Evolutionary conservation across 148 eudicot species (phyloP).

Genomic region (Fallopia convolvulus): DNA sequence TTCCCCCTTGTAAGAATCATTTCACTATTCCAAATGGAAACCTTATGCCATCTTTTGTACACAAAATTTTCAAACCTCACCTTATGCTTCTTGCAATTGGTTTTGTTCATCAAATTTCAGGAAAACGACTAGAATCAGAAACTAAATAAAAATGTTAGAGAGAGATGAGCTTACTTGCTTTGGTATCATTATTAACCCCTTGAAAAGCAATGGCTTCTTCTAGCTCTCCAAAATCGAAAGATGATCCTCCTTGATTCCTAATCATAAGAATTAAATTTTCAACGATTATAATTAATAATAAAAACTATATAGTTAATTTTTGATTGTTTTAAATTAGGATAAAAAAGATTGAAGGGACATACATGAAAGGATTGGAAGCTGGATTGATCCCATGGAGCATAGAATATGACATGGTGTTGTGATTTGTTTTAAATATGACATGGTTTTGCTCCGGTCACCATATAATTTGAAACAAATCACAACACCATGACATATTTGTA

Average conservation of each 20-base stretch:
- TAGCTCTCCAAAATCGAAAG: constrained; percentile 92
- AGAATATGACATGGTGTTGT: constrained; percentile 49
- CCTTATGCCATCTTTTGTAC: constrained; percentile 5
- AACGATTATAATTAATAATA: not conserved
- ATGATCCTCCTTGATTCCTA: constrained; percentile 77
- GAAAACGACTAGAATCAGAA: too few relatives aligned
- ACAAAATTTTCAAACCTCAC: not conserved
- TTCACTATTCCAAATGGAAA: constrained; percentile 46
- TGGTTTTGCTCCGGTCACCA: too few relatives aligned
- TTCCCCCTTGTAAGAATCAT: constrained; percentile 38
- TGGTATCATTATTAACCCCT: constrained; percentile 66
- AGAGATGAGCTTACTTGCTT: constrained; percentile 40
- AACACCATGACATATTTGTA: too few relatives aligned
- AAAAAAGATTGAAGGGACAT: constrained; percentile 6
- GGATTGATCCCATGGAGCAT: constrained; percentile 43
- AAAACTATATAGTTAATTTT: too few relatives aligned
- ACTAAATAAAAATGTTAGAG: too few relatives aligned
- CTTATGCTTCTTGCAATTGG: constrained; percentile 23
- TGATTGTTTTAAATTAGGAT: too few relatives aligned
- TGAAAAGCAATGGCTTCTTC: constrained; percentile 85
- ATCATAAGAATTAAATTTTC: too few relatives aligned
- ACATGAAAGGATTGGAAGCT: constrained; percentile 56
- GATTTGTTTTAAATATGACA: too few relatives aligned
- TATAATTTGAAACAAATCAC: too few relatives aligned
- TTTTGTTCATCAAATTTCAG: constrained; percentile 42